Evolutionary conservation across 164 flowering plant genomes (phyloP).

Genomic region (Macadamia tetraphylla): DNA sequence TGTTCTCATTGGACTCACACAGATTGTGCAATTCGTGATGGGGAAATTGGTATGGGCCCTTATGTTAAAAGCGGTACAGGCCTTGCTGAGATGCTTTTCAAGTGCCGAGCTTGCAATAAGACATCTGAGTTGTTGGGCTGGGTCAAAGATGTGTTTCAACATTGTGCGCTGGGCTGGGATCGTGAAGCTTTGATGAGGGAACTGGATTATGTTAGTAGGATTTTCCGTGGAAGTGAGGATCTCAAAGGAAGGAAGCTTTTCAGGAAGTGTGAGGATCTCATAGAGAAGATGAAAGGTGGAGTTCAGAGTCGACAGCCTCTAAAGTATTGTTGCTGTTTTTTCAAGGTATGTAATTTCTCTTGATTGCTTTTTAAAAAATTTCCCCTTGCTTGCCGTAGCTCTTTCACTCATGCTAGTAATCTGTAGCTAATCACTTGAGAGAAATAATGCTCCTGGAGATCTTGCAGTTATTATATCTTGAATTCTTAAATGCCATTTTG

Average conservation of each 20-base stretch:
- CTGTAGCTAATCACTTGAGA: background rate
- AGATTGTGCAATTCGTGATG: conserved; percentile 90
- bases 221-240: conserved; percentile 90
- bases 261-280: conserved; percentile 90
- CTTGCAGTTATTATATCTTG: too few species aligned
- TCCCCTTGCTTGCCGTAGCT: background rate
- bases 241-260: conserved; percentile 75
- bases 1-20: conserved; percentile 99
- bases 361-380: background rate
- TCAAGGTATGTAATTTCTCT: conserved; percentile 49
- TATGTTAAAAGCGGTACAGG: conserved; percentile 57
- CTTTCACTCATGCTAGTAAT: background rate
- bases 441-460: background rate
- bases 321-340: conserved; percentile 65
- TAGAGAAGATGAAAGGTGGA: conserved; percentile 76
- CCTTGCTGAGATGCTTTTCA: conserved; percentile 79
- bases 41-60: conserved; percentile 75
- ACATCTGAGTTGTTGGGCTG: conserved; percentile 94
- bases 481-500: too few species aligned
- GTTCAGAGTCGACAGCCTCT: conserved; percentile 59
- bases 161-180: conserved; percentile 96
- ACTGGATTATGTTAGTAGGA: conserved; percentile 82
- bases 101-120: conserved; percentile 82
- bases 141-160: conserved; percentile 97
- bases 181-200: conserved; percentile 73